These are phyloP conservation scores for Monilinia fructicola DNA, from an alignment of 2,329 filamentous ascomycete species.

Conservation along the genomic window DNA sequence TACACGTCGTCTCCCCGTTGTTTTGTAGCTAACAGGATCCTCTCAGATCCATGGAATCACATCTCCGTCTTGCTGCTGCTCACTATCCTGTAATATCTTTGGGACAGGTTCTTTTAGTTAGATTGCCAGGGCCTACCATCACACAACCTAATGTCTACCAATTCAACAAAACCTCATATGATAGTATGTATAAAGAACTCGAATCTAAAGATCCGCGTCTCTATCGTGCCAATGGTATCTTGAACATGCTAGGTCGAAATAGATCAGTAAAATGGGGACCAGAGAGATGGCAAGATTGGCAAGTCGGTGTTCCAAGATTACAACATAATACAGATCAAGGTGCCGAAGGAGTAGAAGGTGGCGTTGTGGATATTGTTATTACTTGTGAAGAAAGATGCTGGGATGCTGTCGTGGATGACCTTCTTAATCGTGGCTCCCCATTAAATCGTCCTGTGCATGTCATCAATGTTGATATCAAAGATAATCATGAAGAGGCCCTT, in stretches of 20 bases:
- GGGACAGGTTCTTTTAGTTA: conserved; percentile 90
- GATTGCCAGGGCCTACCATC: conserved; percentile 86
- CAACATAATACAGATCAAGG: conserved; percentile 77
- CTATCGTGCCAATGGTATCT: conserved; percentile 86
- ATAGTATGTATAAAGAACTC: conserved; percentile 90
- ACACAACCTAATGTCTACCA: conserved; percentile 95
- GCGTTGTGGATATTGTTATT: conserved; percentile 89
- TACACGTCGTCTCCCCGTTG: conserved; percentile 2
- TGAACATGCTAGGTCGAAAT: conserved; percentile 95
- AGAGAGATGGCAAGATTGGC: conserved; percentile 98
- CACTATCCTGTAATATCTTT: conserved; percentile 93
- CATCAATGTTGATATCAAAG: conserved; percentile 97
- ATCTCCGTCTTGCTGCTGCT: conserved; percentile 82
- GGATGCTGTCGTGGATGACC: conserved; percentile 94
- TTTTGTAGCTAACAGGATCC: conserved; percentile 22
- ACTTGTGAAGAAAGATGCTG: conserved; percentile 98
- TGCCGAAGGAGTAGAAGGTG: conserved; percentile 77
- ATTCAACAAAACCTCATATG: conserved; percentile 96
- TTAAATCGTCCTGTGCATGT: conserved; percentile 94
- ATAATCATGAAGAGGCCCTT: conserved; percentile 95
- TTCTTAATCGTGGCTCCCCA: conserved; percentile 79
- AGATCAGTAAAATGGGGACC: conserved; percentile 90
- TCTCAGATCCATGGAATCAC: conserved; percentile 92
- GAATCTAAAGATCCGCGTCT: conserved; percentile 80
- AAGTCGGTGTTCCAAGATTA: conserved; percentile 77